Base-by-base conservation (phyloP, 805 yeast genomes). In the Spathaspora arborariae region DNA sequence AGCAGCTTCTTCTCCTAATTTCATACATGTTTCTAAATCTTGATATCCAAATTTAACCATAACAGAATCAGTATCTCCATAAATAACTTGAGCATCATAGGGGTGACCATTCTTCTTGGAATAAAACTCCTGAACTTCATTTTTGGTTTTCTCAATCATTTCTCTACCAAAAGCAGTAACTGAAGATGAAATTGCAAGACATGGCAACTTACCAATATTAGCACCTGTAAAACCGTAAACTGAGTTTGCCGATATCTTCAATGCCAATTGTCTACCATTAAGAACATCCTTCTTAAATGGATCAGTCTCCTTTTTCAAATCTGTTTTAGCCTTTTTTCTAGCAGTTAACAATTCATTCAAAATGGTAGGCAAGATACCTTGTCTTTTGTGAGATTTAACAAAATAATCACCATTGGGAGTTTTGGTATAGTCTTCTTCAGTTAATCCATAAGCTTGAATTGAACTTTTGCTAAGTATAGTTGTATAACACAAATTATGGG, bases 161-260 rank as follows among this genome's bases (percentile, higher is more conserved):
- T 80, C 85, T 74, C 99, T 84, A 51, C 99, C 99, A 68, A 85
- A 94, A 0, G 98, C 84, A 0, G 99, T 94, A 33, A 85, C 94
- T 1, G 97, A 89, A 0, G 98, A 89, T 0, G 99, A 95, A 48
- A 94, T 94, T 0, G 96, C 96, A 47, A 94, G 72, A 71, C 99
- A 95, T 1, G 99, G 99, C 45, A 94, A 75, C 60, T 94, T 92
- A 45, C 99, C 99, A 40, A 92, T 84, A 0, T 98, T 94, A 1
- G 99, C 99, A 66, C 99, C 99, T 0, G 99, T 94, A 67, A 94
- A 95, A 41, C 99, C 99, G 64, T 94, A 94, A 4, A 94, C 99
- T 1, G 99, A 95, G 64, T 94, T 94, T 1, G 99, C 99, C 10
- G 97, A 90, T 43, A 94, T 88, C 60, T 94, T 94, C 62, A 94